Base-by-base conservation (phyloP, 805 yeast genomes). In the Cyberlindnera lachancei region DNA sequence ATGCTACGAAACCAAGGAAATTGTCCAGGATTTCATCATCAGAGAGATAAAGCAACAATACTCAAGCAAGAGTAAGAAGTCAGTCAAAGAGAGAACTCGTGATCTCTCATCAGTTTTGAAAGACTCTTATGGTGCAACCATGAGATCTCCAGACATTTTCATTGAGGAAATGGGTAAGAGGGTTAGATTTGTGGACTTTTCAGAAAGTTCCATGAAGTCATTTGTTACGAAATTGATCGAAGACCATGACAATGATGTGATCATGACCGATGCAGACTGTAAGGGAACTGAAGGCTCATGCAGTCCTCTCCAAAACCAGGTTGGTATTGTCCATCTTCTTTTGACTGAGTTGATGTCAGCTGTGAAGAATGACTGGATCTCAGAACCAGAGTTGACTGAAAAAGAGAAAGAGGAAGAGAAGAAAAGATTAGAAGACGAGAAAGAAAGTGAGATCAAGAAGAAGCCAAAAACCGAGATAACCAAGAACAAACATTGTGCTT, bases 261-360 rank as follows among this genome's bases (percentile, higher is more conserved):
- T 31, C 11, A 44, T 42, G 49, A 25, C 19, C 1, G 56, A 52
- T 30, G 49, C 43, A 4, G 41, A 38, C 12, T 20, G 20, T 7
- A 16, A 20, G 7, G 25, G 11, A 13, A 14, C 31, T 3, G 11
- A 26, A 4, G 23, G 15, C 9, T 3, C 23, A 7, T 13, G 30
- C 37, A 21, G 38, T 4, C 33, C 38, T 4, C 29, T 41, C 18
- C 42, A 40, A 17, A 45, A 44, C 11, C 53, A 61, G 40, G 62
- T 80, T 3, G 87, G 87, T 2, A 69, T 86, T 10, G 65, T 87
- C 41, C 77, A 75, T 37, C 47, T 70, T 2, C 55, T 87, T 9
- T 55, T 87, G 18, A 59, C 75, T 0, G 88, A 86, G 48, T 56
- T 87, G 19, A 76, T 84, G 75, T 53, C 65, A 1, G 56, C 62